phyloP scores from a whole-genome alignment of 2,329 filamentous ascomycete species.

The Canariomyces notabilis region DNA sequence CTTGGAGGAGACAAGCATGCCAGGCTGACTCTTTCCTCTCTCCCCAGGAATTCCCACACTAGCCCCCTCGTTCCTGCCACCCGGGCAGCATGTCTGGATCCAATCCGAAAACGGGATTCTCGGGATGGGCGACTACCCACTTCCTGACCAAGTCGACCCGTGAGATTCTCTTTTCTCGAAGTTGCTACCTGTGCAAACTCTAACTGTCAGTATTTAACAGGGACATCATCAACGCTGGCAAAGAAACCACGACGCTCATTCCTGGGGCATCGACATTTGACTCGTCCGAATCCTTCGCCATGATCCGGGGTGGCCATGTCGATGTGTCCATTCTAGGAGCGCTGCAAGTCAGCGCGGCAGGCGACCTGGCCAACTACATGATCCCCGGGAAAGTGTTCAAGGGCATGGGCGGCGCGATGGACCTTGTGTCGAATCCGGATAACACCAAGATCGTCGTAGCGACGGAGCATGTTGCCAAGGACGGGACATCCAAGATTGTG shows the following conservation, averaged over 20 bases:
- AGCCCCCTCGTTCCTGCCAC: constrained; percentile 70
- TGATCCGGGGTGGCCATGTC: constrained; percentile 82
- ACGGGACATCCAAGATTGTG: constrained; percentile 62
- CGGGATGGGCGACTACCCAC: constrained; percentile 77
- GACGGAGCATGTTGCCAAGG: constrained; percentile 65
- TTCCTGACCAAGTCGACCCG: constrained; percentile 64
- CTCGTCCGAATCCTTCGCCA: constrained; percentile 75
- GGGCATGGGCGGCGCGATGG: constrained; percentile 80
- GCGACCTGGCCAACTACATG: constrained; percentile 86
- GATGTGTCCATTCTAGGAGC: constrained; percentile 80
- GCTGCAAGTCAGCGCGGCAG: constrained; percentile 71
- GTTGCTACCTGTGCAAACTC: neutral
- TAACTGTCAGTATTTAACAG: too few relatives aligned
- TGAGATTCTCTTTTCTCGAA: constrained; percentile 24
- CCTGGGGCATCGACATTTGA: constrained; percentile 75
- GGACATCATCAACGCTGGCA: constrained; percentile 81
- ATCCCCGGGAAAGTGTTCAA: constrained; percentile 83
- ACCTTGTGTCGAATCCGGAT: constrained; percentile 65
- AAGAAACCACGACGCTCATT: constrained; percentile 77
- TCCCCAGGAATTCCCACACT: constrained; percentile 68
- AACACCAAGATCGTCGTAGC: constrained; percentile 68
- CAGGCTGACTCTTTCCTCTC: too few relatives aligned
- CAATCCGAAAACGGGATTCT: constrained; percentile 84
- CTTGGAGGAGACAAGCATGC: neutral
- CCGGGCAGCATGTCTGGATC: constrained; percentile 68